Base-by-base conservation (phyloP, 2,329 filamentous ascomycete genomes). In the Cladosporium sphaerospermum region DNA sequence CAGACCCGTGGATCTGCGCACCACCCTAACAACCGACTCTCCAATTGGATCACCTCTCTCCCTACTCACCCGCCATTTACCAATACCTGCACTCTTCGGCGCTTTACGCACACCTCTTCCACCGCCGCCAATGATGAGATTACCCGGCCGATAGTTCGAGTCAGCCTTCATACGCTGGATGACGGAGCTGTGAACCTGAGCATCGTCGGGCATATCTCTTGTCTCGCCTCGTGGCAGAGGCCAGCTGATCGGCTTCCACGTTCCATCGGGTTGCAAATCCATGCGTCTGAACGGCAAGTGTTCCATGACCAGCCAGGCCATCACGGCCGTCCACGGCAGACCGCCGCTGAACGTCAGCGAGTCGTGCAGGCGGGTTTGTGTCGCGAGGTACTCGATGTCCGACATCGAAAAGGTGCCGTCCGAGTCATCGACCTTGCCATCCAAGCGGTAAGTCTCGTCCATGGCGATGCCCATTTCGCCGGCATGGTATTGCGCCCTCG, bases 181-280 rank as follows among this genome's bases (percentile, higher is more conserved):
- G 0, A 89, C 88, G 18, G 84, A 88, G 40, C 83, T 80, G 61
- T 93, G 88, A 2, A 93, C 79, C 18, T 83, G 75, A 1, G 84
- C 87, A 51, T 84, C 75, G 8, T 79, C 69, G 0, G 88, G 88
- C 1, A 93, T 83, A 62, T 93, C 88, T 13, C 88, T 80, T 0
- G 85, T 82, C 69, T 92, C 88, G 9, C 88, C 89, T 31, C 83
- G 80, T 0, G 88, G 88, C 2, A 92, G 71, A 0, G 88, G 88
- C 86, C 88, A 92, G 8, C 83, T 77, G 59, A 93, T 92, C 0
- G 86, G 84, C 67, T 82, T 84, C 88, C 89, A 93, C 0, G 81
- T 82, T 0, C 86, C 86, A 57, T 91, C 85, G 0, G 73, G 55
- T 56, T 83, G 82, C 7, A 92, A 72, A 60, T 92, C 88, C 85